Evolutionary conservation across 1,284 basidiomycete genomes (phyloP), one percentile per base, ranked within the genome.

Genomic region (Fistulinella staudtii): DNA sequence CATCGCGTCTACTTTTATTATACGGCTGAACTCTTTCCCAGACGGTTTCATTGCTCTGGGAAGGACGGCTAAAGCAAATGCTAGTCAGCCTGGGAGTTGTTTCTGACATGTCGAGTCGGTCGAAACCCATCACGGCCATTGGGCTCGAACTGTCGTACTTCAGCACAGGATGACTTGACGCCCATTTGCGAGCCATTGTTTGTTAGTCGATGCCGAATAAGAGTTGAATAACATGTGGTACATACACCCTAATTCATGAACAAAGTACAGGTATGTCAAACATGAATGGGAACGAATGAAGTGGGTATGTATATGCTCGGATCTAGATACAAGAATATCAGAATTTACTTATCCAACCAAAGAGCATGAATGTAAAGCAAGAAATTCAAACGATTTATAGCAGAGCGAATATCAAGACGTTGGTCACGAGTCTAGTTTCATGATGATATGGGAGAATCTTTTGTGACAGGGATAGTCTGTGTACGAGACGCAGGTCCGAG

Each of bases 141-240:
- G 93, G 93, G 2, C 67, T 97, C 8, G 92, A 96, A 63, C 73
- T 97, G 38, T 89, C 93, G 39, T 97, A 96, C 64, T 96, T 93
- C 63, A 88, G 85, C 61, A 84, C 85, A 14, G 82, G 72, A 52
- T 82, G 9, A 7, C 22, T n/a, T 41, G 20, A 24, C 22, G 18
- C 22, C 5, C 36, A n/a, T n/a, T n/a, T n/a, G 28, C 25, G 18
- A 31, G 39, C n/a, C 39, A 28, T n/a, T 11, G 41, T 33, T 43
- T 38, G 20, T 28, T 14, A 28, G n/a, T 29, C 17, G 37, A 17
- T 17, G 29, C 45, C 30, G 30, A 56, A 41, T 46, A 57, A 45
- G 40, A 53, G 41, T 38, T 39, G 36, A 38, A 43, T 45, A 49
- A 38, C 36, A 34, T 64, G 48, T 50, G 41, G 50, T 63, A 53